phyloP scores from a whole-genome alignment of 768 basidiomycete species.

The Gelatoporia subvermispora region DNA sequence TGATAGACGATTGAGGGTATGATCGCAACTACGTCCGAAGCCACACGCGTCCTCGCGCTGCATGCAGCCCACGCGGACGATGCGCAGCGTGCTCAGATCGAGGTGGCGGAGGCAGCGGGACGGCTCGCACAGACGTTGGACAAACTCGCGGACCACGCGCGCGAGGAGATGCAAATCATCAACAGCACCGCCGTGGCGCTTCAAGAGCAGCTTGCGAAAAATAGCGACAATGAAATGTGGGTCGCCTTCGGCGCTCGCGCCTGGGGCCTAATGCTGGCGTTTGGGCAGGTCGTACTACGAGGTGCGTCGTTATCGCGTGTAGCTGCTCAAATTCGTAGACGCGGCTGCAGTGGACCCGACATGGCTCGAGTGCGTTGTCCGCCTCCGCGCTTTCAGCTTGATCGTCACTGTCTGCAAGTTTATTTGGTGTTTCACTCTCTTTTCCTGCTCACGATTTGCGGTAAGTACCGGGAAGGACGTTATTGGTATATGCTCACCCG shows the following conservation, averaged over 20 bases:
- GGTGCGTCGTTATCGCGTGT: slow-evolving; percentile 9
- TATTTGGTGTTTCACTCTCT: slow-evolving; percentile 19
- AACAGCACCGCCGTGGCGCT: slow-evolving; percentile 38
- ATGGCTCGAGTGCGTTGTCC: slow-evolving; percentile 21
- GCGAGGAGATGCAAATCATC: slow-evolving; percentile 41
- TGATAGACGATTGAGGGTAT: slow-evolving; percentile 3
- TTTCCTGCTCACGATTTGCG: slow-evolving; percentile 35
- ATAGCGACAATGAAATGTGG: not conserved
- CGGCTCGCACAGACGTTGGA: slow-evolving; percentile 32
- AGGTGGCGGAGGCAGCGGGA: slow-evolving; percentile 30
- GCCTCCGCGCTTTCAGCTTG: slow-evolving; percentile 25
- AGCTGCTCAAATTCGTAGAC: not conserved
- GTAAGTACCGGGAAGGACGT: slow-evolving; percentile 22
- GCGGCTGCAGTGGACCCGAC: slow-evolving; percentile 24
- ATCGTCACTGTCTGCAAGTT: slow-evolving; percentile 14
- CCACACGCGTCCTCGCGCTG: slow-evolving; percentile 27
- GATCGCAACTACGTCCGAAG: slow-evolving; percentile 3
- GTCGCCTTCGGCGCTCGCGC: slow-evolving; percentile 1
- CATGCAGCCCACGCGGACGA: slow-evolving; percentile 27
- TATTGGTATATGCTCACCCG: too few relatives aligned
- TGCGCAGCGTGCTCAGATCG: slow-evolving; percentile 32
- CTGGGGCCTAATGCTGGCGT: slow-evolving; percentile 9
- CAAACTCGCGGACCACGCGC: slow-evolving; percentile 34
- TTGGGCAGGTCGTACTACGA: slow-evolving; percentile 11
- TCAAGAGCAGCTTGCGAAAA: slow-evolving; percentile 23